Evolutionary conservation across 225 moss, liverwort and hornwort species (phyloP), one percentile per base, ranked within the genome.

Genomic region (Pleurozium schreberi): DNA sequence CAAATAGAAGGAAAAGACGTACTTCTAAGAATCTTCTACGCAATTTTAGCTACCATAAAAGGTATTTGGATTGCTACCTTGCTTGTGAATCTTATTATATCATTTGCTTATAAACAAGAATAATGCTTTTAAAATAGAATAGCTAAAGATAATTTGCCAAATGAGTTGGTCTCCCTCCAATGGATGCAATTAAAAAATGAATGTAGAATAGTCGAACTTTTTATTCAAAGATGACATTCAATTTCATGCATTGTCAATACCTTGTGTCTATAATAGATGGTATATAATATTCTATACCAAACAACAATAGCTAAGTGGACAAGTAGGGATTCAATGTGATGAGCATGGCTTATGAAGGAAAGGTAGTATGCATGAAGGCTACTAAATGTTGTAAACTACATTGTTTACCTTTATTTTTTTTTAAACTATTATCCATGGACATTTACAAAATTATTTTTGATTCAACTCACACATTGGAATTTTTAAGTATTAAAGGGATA

Each of bases 401-500:
- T 28, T 45, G 1, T 45, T 45, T 45, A 4, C 11, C 18, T 30
- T 69, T 3, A 11, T 71, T 30, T 74, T 45, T 18, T 18, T n/a
- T n/a, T n/a, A n/a, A 27, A 26, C 0, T 0, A 13, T 47, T 28
- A 1, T 30, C 18, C 2, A 30, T 18, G 7, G 14, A 30, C 28
- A 18, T 75, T 47, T 47, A 74, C 74, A 74, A 45, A 73, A 11
- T 27, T 27, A 18, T 30, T 73, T 73, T 30, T 45, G 1, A 5
- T 45, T 5, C 1, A 18, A n/a, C 6, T 27, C 73, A 45, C 9
- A 73, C 18, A 30, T 6, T 2, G 0, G 11, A 75, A 30, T 31
- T 49, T 40, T 18, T 15, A 26, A 74, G 11, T 7, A 1, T 49
- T 12, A 75, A 1, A 16, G 1, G 16, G 1, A 27, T 43, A 8